Base-by-base conservation (phyloP, 176 grass and related monocot genomes). In the Oryza meyeriana region DNA sequence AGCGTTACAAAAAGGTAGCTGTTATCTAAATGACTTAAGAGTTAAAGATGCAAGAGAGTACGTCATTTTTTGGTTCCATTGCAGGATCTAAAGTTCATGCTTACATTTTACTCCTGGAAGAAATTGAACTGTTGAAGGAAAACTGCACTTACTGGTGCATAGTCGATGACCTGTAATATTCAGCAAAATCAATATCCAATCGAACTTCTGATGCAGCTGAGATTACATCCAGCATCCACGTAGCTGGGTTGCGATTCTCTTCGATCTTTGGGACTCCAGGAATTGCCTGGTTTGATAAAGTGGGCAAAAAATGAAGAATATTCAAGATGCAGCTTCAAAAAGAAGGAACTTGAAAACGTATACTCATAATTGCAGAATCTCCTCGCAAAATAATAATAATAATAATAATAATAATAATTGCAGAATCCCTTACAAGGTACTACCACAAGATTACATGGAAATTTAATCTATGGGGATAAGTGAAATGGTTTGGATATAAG, bases 211-310 rank as follows among this genome's bases (percentile, higher is more conserved):
- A 74, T 34, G 87, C 72, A 12, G 81, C 45, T 8, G 94, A 88
- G 75, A 71, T 97, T 31, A 88, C 87, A 77, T 97, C 94, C 71
- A 97, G 61, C 87, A 97, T 92, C 94, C 94, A 97, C 82, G 94
- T 97, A 61, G 94, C 87, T 81, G 94, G 91, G 82, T 97, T 97
- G 76, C 77, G 87, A 24, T 86, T 86, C 17, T 94, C 87, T 87
- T 79, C 75, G 67, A 97, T 94, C 71, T 79, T 89, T 87, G 85
- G 85, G 28, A 97, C 83, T 81, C 87, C 91, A 78, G 75, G 71
- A 86, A 94, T 90, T 45, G 57, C 79, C 91, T 97, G 62, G 69
- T 81, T 72, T 85, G 17, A 58, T 72, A 62, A 22, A 88, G 25
- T 17, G 67, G 36, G 73, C 61, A 70, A 18, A 80, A 39, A 36